Base-by-base conservation (phyloP, 305 asterid species). In the Fraxinus paxiana region DNA sequence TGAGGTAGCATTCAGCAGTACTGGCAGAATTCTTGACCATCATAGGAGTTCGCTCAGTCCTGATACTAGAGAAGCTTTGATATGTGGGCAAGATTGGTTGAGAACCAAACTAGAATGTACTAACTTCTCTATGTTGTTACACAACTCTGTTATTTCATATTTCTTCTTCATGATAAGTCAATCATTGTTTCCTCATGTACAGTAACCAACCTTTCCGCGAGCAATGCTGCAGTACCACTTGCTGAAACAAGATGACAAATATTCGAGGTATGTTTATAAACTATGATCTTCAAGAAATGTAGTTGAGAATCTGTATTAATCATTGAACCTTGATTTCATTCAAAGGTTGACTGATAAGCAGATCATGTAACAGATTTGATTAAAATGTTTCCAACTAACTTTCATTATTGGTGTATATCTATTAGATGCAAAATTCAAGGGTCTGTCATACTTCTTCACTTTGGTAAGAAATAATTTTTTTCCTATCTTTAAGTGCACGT, bases 21-120 rank as follows among this genome's bases (percentile, higher is more conserved):
- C 83, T 17, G 92, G 91, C 56, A 89, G 96, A 86, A 87, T 92
- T 82, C 98, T 95, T 61, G 96, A 93, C 77, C 89, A 79, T 81
- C 87, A 86, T 43, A 89, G 82, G 46, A 89, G 90, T 83, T 88
- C 90, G n/a, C 88, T 91, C 67, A 90, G 71, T 87, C 92, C 97
- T 26, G 94, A 88, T 76, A 87, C 90, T 59, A 92, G 94, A 85
- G 98, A 95, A 89, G 97, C 98, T 74, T 82, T 95, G 86, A 77
- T 95, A 46, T 95, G 99, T 80, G 99, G 99, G 79, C 96, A 92
- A 81, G 97, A 95, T 85, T 93, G 99, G 99, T 81, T 93, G 83
- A 90, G 84, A 83, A 81, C 75, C 70, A 97, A 89, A 84, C 84
- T 92, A 38, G 93, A 92, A 88, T 98, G 97, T 92, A 86, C 13